These are phyloP conservation scores for Russula sp. DNA, from an alignment of 768 basidiomycete genomes.

Conservation along the genomic window DNA sequence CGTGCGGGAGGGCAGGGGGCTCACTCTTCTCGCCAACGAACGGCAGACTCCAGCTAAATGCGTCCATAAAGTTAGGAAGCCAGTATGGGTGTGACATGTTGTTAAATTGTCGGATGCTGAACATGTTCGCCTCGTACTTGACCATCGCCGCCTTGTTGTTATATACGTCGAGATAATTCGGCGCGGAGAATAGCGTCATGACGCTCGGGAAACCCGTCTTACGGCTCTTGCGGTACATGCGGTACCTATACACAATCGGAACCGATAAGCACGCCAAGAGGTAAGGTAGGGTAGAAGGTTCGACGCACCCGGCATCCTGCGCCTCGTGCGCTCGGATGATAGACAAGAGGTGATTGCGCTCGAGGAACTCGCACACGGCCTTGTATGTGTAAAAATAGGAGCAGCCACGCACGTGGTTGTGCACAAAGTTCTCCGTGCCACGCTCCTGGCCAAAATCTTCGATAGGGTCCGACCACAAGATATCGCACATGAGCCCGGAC, in stretches of 20 bases:
- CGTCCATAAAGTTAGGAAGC: conserved; percentile 97
- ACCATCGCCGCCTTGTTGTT: conserved; percentile 99
- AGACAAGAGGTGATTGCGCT: conserved; percentile 91
- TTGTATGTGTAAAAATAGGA: conserved; percentile 95
- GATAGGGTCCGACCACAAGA: conserved; percentile 96
- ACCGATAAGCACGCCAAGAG: not conserved
- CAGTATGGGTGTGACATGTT: conserved; percentile 92
- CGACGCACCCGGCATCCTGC: conserved; percentile 78
- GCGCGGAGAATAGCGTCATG: conserved; percentile 99
- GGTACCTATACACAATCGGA: conserved; percentile 50
- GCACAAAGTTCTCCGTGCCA: conserved; percentile 80
- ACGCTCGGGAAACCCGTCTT: conserved; percentile 98
- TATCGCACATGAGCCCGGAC: conserved; percentile 96
- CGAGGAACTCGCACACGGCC: conserved; percentile 95
- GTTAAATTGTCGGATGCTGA: conserved; percentile 98
- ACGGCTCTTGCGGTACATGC: conserved; percentile 99
- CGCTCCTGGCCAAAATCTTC: conserved; percentile 97
- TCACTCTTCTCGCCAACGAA: conserved; percentile 95
- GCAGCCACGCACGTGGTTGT: conserved; percentile 96
- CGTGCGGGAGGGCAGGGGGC: conserved; percentile 25
- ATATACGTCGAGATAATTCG: conserved; percentile 97
- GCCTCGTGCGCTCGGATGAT: conserved; percentile 98
- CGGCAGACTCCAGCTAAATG: conserved; percentile 95
- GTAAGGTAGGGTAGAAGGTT: conserved; percentile 30
- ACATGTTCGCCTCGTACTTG: conserved; percentile 98